Percentiles rank a stretch among this genome's conserved stretches.
phyloP scores from a whole-genome alignment of 495 filamentous ascomycete species.

The Penicillium samsonianum region DNA sequence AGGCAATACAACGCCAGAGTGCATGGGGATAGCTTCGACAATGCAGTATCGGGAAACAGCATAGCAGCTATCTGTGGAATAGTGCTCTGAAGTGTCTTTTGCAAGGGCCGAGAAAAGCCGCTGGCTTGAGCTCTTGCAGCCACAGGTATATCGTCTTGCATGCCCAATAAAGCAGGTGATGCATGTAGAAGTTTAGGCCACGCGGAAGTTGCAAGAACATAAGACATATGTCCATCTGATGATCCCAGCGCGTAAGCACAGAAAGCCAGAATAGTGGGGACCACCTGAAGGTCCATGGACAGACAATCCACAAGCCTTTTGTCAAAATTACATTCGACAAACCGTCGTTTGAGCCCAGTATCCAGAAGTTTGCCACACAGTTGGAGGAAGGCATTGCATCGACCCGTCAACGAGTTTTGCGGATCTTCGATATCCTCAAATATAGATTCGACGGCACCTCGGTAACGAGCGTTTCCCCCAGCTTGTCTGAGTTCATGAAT shows the following conservation, averaged over 20 bases:
- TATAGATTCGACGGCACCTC: conserved; percentile 77
- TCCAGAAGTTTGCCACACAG: conserved; percentile 73
- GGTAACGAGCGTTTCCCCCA: conserved; percentile 79
- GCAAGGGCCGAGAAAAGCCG: conserved; percentile 34
- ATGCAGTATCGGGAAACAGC: conserved; percentile 23
- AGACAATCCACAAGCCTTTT: conserved; percentile 57
- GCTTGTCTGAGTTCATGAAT: conserved; percentile 89
- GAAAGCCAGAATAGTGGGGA: conserved; percentile 34
- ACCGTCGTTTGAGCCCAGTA: conserved; percentile 64
- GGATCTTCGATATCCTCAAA: conserved; percentile 77
- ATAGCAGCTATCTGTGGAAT: conserved; percentile 24
- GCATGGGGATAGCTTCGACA: conserved; percentile 34
- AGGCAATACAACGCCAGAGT: conserved; percentile 36
- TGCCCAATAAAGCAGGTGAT: conserved; percentile 26
- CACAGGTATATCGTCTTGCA: conserved; percentile 31
- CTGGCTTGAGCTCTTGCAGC: conserved; percentile 18
- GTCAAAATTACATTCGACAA: conserved; percentile 74
- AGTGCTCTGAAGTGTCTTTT: conserved; percentile 32
- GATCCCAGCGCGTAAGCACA: conserved; percentile 37
- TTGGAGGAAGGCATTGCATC: conserved; percentile 61
- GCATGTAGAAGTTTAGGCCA: conserved; percentile 40
- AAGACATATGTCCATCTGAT: conserved; percentile 27
- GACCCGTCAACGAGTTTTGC: conserved; percentile 45
- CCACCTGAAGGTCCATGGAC: conserved; percentile 31
- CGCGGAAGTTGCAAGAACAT: conserved; percentile 28